Evolutionary conservation across 768 basidiomycete genomes (phyloP).

Genomic region (Boletus sp.): DNA sequence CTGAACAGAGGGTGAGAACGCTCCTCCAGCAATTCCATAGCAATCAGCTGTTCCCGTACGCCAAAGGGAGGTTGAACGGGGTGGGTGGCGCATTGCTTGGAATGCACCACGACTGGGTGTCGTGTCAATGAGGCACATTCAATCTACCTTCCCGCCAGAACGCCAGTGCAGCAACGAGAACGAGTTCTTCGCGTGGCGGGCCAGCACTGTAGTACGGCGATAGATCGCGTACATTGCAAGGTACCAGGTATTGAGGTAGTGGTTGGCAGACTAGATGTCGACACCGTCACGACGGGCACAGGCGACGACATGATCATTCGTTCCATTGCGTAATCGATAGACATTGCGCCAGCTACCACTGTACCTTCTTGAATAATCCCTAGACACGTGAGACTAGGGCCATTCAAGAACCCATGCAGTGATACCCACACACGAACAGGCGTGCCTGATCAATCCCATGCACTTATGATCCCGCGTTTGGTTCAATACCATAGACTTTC

Average conservation of each 20-base stretch:
- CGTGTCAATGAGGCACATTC: too few species aligned
- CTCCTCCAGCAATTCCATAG: too few species aligned
- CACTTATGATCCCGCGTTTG: slow-evolving; percentile 32
- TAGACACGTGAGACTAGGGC: not conserved
- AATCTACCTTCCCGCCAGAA: not conserved
- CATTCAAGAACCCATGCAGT: not conserved
- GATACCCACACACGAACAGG: not conserved
- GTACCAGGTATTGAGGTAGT: too few species aligned
- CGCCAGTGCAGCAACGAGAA: not conserved
- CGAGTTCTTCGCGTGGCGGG: not conserved
- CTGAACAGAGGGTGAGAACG: too few species aligned
- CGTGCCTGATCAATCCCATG: not conserved
- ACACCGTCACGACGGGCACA: too few species aligned
- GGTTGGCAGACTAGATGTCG: too few species aligned
- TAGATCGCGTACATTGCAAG: not conserved
- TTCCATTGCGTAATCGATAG: not conserved
- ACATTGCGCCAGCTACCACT: not conserved
- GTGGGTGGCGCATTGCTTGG: not conserved
- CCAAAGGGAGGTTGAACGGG: not conserved
- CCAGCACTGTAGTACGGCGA: not conserved
- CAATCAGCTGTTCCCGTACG: not conserved
- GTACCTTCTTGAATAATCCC: not conserved
- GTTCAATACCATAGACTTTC: slow-evolving; percentile 36
- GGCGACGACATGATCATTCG: too few species aligned
- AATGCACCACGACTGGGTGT: too few species aligned